Evolutionary conservation across 768 basidiomycete genomes (phyloP).

Genomic region (Lactifluus echinatus): DNA sequence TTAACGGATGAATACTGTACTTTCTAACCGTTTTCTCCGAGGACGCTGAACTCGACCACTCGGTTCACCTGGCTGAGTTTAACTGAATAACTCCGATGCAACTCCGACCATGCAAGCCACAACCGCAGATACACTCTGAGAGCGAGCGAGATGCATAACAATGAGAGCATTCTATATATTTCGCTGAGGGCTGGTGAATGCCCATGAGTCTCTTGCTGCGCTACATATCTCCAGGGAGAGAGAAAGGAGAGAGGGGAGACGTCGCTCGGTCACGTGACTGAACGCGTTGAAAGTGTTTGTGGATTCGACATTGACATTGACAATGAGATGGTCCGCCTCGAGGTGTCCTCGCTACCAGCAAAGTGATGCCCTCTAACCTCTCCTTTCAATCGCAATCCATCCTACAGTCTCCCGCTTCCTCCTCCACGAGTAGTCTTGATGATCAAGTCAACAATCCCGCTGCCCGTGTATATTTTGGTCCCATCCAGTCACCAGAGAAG

Average conservation of each 20-base stretch:
- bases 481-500: constrained; percentile 22
- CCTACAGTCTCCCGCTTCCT: constrained; percentile 11
- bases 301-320: not conserved
- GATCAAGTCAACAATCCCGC: constrained; percentile 10
- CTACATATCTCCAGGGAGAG: too few species aligned
- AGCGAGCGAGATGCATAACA: too few species aligned
- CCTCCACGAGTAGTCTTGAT: constrained; percentile 7
- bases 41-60: too few species aligned
- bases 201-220: too few species aligned
- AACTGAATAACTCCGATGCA: not conserved
- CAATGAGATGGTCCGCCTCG: not conserved
- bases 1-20: too few species aligned
- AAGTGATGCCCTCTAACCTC: constrained; percentile 14
- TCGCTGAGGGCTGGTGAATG: too few species aligned
- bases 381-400: not conserved
- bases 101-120: not conserved
- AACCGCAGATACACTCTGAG: not conserved
- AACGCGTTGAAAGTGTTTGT: constrained; percentile 20
- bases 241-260: not conserved
- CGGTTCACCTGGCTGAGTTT: too few species aligned
- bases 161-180: too few species aligned
- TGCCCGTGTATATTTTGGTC: constrained; percentile 23
- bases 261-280: constrained; percentile 15
- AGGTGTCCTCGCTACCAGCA: not conserved
- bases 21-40: too few species aligned